Percentiles rank a stretch among this genome's conserved stretches.
phyloP scores from a whole-genome alignment of 257 asterid genomes.

The Coffea eugenioides region DNA sequence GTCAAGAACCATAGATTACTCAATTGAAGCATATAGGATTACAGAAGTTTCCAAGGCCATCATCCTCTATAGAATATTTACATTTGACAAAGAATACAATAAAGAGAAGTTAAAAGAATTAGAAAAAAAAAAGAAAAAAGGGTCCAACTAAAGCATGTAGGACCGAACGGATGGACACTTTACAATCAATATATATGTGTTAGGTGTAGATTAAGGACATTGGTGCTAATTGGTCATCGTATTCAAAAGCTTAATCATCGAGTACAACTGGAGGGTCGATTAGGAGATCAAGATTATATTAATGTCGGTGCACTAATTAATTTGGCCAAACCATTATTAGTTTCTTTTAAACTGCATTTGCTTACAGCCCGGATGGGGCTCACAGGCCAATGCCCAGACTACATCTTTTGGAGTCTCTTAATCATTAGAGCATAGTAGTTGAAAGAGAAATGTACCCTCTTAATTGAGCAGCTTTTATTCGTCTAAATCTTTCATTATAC shows the following conservation, averaged over 20 bases:
- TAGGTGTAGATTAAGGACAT: conserved; percentile 18
- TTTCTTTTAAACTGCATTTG: not conserved
- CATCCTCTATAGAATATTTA: not conserved
- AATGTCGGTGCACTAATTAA: not conserved
- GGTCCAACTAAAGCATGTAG: conserved; percentile 5
- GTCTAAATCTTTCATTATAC: not conserved
- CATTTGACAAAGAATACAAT: not conserved
- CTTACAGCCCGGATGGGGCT: conserved; percentile 1
- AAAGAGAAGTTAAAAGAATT: not conserved
- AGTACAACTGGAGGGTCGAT: conserved; percentile 27
- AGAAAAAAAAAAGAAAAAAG: not conserved
- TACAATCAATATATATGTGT: conserved; percentile 4
- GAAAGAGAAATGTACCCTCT: not conserved
- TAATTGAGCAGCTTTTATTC: not conserved
- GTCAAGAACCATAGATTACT: conserved; percentile 10
- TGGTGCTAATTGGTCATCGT: conserved; percentile 11
- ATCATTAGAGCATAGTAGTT: not conserved
- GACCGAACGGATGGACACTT: not conserved
- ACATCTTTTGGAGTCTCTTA: not conserved
- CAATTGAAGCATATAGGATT: not conserved
- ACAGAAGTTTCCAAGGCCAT: conserved; percentile 10
- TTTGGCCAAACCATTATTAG: conserved; percentile 9
- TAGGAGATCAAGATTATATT: not conserved
- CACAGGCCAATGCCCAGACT: not conserved
- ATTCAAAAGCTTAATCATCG: conserved; percentile 21